Percentiles rank a stretch among this genome's conserved stretches.
phyloP scores from a whole-genome alignment of 768 basidiomycete genomes.

The Austroboletus festivus region DNA sequence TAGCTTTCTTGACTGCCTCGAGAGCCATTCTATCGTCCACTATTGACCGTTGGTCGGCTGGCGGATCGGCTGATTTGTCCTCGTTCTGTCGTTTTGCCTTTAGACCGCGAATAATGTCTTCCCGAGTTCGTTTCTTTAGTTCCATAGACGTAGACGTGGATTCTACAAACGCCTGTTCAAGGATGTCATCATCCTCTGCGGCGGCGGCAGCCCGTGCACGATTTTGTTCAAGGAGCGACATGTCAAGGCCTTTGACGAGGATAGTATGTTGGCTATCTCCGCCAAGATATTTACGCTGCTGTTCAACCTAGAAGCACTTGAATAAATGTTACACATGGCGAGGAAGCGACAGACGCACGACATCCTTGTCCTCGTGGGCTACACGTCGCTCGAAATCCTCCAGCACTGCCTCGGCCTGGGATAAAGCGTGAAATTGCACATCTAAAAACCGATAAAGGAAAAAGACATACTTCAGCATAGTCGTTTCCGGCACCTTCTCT shows the following conservation, averaged over 20 bases:
- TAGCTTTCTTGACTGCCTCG: constrained; percentile 36
- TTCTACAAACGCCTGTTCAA: constrained; percentile 71
- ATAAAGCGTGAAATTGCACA: not conserved
- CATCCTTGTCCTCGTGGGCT: constrained; percentile 55
- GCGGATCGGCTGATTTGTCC: constrained; percentile 10
- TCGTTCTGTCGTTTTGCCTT: constrained; percentile 56
- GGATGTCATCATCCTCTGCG: constrained; percentile 71
- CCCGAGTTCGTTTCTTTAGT: constrained; percentile 72
- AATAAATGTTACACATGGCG: not conserved
- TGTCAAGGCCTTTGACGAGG: constrained; percentile 87
- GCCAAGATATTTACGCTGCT: constrained; percentile 73
- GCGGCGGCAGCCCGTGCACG: constrained; percentile 61
- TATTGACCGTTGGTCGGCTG: constrained; percentile 7
- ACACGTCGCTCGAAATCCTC: constrained; percentile 76
- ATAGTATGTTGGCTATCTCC: constrained; percentile 84
- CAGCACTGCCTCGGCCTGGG: constrained; percentile 72
- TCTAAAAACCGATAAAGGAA: not conserved
- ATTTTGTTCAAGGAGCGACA: constrained; percentile 80
- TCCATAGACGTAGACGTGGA: constrained; percentile 30
- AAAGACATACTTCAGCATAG: constrained; percentile 58
- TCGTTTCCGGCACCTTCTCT: constrained; percentile 65
- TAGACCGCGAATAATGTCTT: constrained; percentile 69
- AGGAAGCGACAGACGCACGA: constrained; percentile 39
- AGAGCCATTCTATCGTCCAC: constrained; percentile 27
- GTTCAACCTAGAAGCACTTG: constrained; percentile 54